Evolutionary conservation across 2,329 filamentous ascomycete genomes (phyloP), one percentile per base, ranked within the genome.

Genomic region (Tolypocladium guangdongense): DNA sequence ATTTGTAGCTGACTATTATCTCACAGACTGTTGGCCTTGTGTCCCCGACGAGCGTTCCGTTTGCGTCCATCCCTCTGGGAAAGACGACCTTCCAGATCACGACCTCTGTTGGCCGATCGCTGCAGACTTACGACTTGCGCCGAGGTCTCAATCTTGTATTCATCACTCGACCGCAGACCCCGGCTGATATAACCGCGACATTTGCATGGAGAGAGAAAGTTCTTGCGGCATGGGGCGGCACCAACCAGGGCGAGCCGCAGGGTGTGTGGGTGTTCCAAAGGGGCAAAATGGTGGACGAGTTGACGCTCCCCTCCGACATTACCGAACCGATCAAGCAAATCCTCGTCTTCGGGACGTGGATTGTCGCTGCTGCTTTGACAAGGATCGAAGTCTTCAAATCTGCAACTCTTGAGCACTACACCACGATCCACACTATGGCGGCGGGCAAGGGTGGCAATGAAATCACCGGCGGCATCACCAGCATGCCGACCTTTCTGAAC

Each of bases 61-160:
- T 99, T 66, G 91, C 92, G 2, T 87, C 87, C 7, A 80, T 95
- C 35, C 88, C 92, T 0, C 77, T 96, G 18, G 93, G 93, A 54
- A 96, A 95, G 71, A 92, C 89, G 1, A 95, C 90, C 4, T 99
- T 96, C 66, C 93, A 99, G 68, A 90, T 99, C 69, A 97, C 93
- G 36, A 99, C 93, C 33, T 97, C 90, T 0, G 88, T 95, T 57
- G 93, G 92, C 57, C 82, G 85, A 63, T 89, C 86, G 55, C 79
- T 99, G 48, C 93, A 99, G 71, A 99, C 93, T 0, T 99, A 99
- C 74, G 93, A 99, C 67, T 74, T 99, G 57, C 89, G 87, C 68
- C 83, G 86, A 62, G 92, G 92, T 48, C 80, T 99, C 56, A 92
- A 95, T 63, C 82, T 99, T 50, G 83, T 97, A 63, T 99, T 99